These are phyloP conservation scores for Tuber magnatum DNA, from an alignment of 495 filamentous ascomycete species.

Conservation along the genomic window DNA sequence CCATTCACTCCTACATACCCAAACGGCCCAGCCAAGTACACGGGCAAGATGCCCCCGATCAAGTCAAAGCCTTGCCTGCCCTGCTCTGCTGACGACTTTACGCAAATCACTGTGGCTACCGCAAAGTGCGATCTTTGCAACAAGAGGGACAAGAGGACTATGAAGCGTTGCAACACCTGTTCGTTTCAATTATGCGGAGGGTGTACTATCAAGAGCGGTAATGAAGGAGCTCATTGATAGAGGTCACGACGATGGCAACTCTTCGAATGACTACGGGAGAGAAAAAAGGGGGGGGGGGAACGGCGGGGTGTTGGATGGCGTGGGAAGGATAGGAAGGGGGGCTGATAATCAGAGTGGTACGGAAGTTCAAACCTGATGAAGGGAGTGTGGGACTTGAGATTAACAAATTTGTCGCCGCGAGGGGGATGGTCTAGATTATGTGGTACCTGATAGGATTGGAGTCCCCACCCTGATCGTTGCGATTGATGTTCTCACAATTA, in stretches of 20 bases:
- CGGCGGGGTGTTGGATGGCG: background rate
- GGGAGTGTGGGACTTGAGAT: background rate
- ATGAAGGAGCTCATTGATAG: constrained; percentile 36
- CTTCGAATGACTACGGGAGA: background rate
- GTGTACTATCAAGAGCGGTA: constrained; percentile 40
- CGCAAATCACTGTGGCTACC: constrained; percentile 44
- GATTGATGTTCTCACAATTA: background rate
- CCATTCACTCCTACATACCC: background rate
- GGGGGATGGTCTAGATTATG: background rate
- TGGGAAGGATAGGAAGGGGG: background rate
- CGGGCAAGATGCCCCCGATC: constrained; percentile 17
- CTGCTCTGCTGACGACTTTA: constrained; percentile 32
- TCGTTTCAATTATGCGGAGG: constrained; percentile 46
- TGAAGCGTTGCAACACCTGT: constrained; percentile 47
- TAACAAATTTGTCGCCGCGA: background rate
- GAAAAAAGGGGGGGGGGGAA: background rate
- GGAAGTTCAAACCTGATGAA: background rate
- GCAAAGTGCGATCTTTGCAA: constrained; percentile 51
- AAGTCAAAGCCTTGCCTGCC: constrained; percentile 10
- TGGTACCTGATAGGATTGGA: background rate
- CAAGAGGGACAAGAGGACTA: constrained; percentile 44
- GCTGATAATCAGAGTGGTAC: background rate
- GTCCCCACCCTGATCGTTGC: background rate
- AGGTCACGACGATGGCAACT: background rate
- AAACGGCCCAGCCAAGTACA: background rate